Evolutionary conservation across 768 basidiomycete species (phyloP).

Genomic region (Lactarius indigo): DNA sequence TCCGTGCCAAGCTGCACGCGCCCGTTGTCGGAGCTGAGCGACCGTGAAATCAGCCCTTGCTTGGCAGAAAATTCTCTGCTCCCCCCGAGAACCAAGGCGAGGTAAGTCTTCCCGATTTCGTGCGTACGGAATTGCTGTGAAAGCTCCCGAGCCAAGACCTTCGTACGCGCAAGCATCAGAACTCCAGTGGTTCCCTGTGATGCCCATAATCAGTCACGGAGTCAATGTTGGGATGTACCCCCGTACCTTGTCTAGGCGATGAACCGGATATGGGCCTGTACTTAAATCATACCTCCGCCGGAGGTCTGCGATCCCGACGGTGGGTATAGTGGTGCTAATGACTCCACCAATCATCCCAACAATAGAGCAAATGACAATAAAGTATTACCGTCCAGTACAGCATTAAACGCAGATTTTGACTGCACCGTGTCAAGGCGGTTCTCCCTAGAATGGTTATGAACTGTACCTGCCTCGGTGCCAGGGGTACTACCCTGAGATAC

Average conservation of each 20-base stretch:
- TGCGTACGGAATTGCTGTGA: constrained; percentile 22
- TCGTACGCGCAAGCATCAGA: constrained; percentile 22
- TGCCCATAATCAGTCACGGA: not conserved
- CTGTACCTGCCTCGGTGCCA: not conserved
- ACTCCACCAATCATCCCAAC: not conserved
- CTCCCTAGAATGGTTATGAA: not conserved
- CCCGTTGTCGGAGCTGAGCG: constrained; percentile 14
- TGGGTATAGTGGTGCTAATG: not conserved
- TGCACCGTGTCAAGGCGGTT: not conserved
- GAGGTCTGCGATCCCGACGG: constrained; percentile 9
- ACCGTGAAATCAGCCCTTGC: constrained; percentile 7
- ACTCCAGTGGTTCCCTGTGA: constrained; percentile 23
- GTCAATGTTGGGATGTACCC: not conserved
- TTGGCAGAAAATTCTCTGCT: constrained; percentile 2
- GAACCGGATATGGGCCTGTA: constrained; percentile 22
- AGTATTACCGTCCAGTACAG: constrained; percentile 9
- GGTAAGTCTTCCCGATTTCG: constrained; percentile 19
- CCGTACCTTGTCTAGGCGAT: constrained; percentile 27
- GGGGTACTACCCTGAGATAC: constrained; percentile 17
- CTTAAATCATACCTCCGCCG: not conserved
- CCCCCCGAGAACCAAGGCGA: constrained; percentile 20
- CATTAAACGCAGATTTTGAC: not conserved
- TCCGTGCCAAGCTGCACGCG: constrained; percentile 11
- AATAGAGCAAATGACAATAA: not conserved
- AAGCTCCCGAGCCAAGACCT: constrained; percentile 18